Base-by-base conservation (phyloP, 2,329 filamentous ascomycete species). In the Fusarium neocosmosporiellum region DNA sequence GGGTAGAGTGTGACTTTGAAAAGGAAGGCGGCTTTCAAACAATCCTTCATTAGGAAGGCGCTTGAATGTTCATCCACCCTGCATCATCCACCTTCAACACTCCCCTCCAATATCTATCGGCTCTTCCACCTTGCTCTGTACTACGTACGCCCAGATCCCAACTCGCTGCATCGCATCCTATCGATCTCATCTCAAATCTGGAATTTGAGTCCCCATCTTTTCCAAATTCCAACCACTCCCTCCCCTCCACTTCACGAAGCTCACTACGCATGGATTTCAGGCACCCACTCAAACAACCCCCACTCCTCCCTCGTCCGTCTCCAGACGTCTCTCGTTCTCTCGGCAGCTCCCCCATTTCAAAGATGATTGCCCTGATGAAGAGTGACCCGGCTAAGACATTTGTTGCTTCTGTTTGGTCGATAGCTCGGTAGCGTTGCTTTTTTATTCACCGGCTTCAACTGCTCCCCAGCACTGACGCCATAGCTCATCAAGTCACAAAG, bases 351-450 rank as follows among this genome's bases (percentile, higher is more conserved):
- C 33, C 46, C 20, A n/a, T 54, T 29, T 39, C 14, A 39, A 53
- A 39, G 27, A 27, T 14, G 59, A 41, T 41, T 22, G 46, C 46
- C 33, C 59, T 62, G 20, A 46, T 61, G 54, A 57, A 50, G 43
- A 53, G 59, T 31, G 22, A 20, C 24, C 59, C 27, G 22, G 22
- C 31, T 37, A 22, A 53, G 59, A 61, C 53, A 69, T 48, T 55
- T 55, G 39, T 71, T 71, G 66, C 63, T 71, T 59, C 48, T 36
- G 58, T 50, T 41, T 57, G 59, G 58, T 37, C 39, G 50, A 61
- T 50, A 66, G 39, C 54, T 62, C 33, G n/a, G n/a, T 31, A 24
- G 29, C 39, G 36, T 74, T 75, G 59, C 74, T 75, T 76, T 74
- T 75, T 76, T 37, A 16, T 43, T 61, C 61, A 67, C 64, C 62